Base-by-base conservation (phyloP, 768 basidiomycete species). In the Cyathus striatus region DNA sequence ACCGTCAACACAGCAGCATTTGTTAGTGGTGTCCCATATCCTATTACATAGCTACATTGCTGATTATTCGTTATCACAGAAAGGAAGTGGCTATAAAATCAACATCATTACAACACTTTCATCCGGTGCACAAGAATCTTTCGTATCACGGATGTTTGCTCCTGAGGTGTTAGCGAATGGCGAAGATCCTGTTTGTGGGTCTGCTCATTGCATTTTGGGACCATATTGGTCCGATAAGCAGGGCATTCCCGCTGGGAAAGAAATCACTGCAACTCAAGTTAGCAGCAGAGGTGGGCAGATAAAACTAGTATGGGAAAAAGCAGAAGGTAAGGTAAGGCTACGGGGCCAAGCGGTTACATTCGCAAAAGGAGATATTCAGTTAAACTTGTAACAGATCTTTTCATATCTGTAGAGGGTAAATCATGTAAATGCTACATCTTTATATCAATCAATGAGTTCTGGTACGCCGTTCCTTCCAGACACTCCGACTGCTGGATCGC, bases 121-220 rank as follows among this genome's bases (percentile, higher is more conserved):
- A 3, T 55, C 63, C 0, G 60, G 49, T 22, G 52, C 52, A 4
- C 49, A 62, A 9, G 63, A 62, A 40, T 51, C 50, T 13, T 80
- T 76, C 55, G 57, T 69, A 17, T 76, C 77, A 5, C 66, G 79
- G 4, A 71, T 78, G 65, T 78, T 80, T 49, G 59, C 69, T 4
- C 75, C 73, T 5, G 39, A 36, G 1, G 22, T 44, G 6, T 48
- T 69, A 20, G 49, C 49, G 43, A 51, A 55, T 40, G 60, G 60
- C 3, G 76, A 79, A 57, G 78, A 79, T 45, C 65, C 61, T 14
- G 76, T 78, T 6, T 79, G 75, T 45, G 78, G 78, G 12, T 72
- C 72, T 26, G 75, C 77, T 0, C 78, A 80, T 48, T 68, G 68
- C 36, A 42, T 78, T 27, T 44, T 75, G 25, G 62, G 52, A 2